Evolutionary conservation across 495 filamentous ascomycete genomes (phyloP), one percentile per base, ranked within the genome.

Genomic region (Lepraria neglecta): DNA sequence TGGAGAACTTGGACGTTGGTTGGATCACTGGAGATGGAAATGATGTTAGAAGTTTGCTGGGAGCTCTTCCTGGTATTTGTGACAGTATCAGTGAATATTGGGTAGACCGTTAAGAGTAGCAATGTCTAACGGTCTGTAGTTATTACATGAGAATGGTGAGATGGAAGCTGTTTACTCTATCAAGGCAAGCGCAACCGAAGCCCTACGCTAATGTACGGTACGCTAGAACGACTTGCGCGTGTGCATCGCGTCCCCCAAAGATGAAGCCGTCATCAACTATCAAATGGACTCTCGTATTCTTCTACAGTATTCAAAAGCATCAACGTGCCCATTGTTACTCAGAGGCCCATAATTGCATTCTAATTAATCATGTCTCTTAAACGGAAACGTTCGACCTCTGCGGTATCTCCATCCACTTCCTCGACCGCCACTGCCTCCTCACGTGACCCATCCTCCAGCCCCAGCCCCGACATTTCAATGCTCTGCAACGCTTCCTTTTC

Each of bases 341-440:
- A 52, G 31, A 4, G 31, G 12, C 6, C 3, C 15, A n/a, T 52
- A 28, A 17, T 52, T 52, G 12, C 6, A 52, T 52, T 31, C 6
- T 31, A 10, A 6, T 31, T 31, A 17, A n/a, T 31, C 27, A 81
- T 81, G 78, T 71, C 76, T 47, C 73, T 77, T 69, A 81, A 81
- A 67, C 79, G 78, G 64, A 81, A 81, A 62, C 76, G 77, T 53
- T 79, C 77, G 1, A 75, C 72, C 58, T 65, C 74, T 11, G 67
- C 66, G 15, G 56, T 71, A 27, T 65, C 71, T 35, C 73, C 70
- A 52, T 74, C 74, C 33, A 64, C 71, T 21, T 73, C 69, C 52
- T 74, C 73, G 44, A 66, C 57, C 31, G 55, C 65, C 6, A 72
- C 74, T 24, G 68, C 68, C 59, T 70, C 64, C 17, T 68, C 63